These are phyloP conservation scores for Logfia minima DNA, from an alignment of 129 eudicot genomes.

Conservation along the genomic window DNA sequence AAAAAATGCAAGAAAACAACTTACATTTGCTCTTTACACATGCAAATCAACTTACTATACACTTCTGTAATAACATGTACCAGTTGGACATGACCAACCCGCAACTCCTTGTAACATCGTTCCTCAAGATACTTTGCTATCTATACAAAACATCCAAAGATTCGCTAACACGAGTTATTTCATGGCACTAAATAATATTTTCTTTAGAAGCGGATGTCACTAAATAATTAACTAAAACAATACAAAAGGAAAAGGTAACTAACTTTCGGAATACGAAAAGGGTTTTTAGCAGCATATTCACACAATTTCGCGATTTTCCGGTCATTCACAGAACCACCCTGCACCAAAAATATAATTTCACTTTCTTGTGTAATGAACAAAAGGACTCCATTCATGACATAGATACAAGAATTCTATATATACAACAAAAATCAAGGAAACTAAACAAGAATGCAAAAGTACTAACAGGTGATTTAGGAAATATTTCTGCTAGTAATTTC, in stretches of 20 bases:
- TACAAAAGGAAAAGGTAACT: conserved; percentile 2
- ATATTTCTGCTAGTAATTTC: conserved; percentile 78
- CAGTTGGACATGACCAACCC: conserved; percentile 57
- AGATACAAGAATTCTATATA: background rate
- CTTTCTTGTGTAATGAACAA: conserved; percentile 2
- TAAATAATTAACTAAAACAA: background rate
- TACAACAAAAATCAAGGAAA: background rate
- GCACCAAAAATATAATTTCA: conserved; percentile 34
- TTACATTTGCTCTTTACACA: conserved; percentile 86
- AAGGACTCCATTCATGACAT: background rate
- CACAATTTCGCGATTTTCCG: conserved; percentile 79
- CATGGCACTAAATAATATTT: background rate
- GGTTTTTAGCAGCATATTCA: conserved; percentile 97
- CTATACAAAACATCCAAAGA: conserved; percentile 32
- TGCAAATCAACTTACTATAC: conserved; percentile 73
- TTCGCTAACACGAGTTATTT: background rate
- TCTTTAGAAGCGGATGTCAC: background rate
- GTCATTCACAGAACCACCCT: conserved; percentile 71
- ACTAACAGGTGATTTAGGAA: conserved; percentile 93
- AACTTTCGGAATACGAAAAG: conserved; percentile 90
- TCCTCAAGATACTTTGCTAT: conserved; percentile 94
- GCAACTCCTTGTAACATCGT: conserved; percentile 86
- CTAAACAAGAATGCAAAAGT: conserved; percentile 9
- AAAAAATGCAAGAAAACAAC: conserved; percentile 27
- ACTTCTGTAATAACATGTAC: conserved; percentile 60